Base-by-base conservation (phyloP, 495 filamentous ascomycete genomes). In the Delitschia confertaspora region DNA sequence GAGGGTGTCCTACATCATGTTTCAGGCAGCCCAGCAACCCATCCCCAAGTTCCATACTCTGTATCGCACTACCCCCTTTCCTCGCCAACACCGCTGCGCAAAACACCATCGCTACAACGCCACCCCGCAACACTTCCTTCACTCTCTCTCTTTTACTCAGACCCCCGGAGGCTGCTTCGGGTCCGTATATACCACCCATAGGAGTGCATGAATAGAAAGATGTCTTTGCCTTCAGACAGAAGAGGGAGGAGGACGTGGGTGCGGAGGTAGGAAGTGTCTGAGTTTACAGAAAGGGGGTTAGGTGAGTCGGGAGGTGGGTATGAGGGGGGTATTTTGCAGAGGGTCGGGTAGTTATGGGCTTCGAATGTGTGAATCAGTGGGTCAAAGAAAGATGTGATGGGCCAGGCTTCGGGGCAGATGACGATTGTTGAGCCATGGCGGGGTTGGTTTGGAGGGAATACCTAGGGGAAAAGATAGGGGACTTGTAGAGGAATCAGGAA, bases 101-200 rank as follows among this genome's bases (percentile, higher is more conserved):
- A 8, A 9, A 36, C 6, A 36, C 8, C 33, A 36, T 16, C 33
- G 33, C 33, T 9, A 36, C 17, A 20, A 36, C 5, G 6, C 33
- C 33, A 36, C 33, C 33, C 18, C 22, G 3, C 5, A 36, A 17
- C 13, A 16, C 33, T n/a, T 36, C 22, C 11, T 16, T 3, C 3
- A 5, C 11, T n/a, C 33, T 17, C 22, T 36, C 33, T 10, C 17
- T 17, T 10, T 5, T 18, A 20, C 33, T 36, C 13, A 36, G 14
- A 18, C 33, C 33, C 13, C 11, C n/a, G 6, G 22, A n/a, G n/a
- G n/a, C 18, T 17, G 33, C 3, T 5, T 16, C 18, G n/a, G 33
- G 33, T 19, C 33, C 33, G 18, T 36, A 36, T 8, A 36, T 21
- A 10, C 33, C 33, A n/a, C 33, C 33, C n/a, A n/a, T 36, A 36